Percentiles rank a stretch among this genome's conserved stretches.
Conservation (phyloP, 306 rosid genomes). For the Vigna mungo region DNA sequence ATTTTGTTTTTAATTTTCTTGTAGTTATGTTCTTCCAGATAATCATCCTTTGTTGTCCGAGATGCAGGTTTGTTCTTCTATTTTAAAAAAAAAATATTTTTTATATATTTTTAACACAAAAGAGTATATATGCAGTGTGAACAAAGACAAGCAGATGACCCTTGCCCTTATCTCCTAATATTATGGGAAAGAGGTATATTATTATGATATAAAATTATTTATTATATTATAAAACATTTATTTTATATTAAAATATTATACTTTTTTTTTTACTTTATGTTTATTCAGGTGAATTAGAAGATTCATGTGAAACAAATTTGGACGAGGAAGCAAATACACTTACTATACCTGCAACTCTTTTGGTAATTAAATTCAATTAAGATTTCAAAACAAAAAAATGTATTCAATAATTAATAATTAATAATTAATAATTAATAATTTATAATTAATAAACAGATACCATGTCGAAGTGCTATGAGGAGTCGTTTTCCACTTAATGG, state of each 20-base stretch:
- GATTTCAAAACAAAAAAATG: neutral
- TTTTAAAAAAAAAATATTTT: too few relatives aligned
- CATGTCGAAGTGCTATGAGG: slow-evolving; percentile 68
- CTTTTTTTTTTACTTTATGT: too few relatives aligned
- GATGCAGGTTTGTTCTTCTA: slow-evolving; percentile 26
- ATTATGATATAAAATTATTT: neutral
- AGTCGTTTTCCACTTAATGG: slow-evolving; percentile 77
- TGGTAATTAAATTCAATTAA: slow-evolving; percentile 54
- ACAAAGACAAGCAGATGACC: slow-evolving; percentile 52
- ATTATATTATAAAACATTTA: too few relatives aligned
- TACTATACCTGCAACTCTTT: slow-evolving; percentile 63
- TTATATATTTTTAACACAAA: too few relatives aligned
- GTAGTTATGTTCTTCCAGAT: slow-evolving; percentile 67
- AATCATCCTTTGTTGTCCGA: slow-evolving; percentile 47
- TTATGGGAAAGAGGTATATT: slow-evolving; percentile 59
- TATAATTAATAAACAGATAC: slow-evolving; percentile 56
- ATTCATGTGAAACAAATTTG: slow-evolving; percentile 17
- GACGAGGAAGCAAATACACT: slow-evolving; percentile 46
- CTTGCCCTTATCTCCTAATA: slow-evolving; percentile 54
- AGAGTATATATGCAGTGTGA: slow-evolving; percentile 37
- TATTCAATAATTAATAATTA: neutral
- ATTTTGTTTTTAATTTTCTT: neutral
- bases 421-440: neutral
- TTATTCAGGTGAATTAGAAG: slow-evolving; percentile 31
- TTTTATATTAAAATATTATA: too few relatives aligned